Evolutionary conservation across 352 stramenopile genomes (phyloP).

Genomic region (Thalassiosira livingstoniorum): DNA sequence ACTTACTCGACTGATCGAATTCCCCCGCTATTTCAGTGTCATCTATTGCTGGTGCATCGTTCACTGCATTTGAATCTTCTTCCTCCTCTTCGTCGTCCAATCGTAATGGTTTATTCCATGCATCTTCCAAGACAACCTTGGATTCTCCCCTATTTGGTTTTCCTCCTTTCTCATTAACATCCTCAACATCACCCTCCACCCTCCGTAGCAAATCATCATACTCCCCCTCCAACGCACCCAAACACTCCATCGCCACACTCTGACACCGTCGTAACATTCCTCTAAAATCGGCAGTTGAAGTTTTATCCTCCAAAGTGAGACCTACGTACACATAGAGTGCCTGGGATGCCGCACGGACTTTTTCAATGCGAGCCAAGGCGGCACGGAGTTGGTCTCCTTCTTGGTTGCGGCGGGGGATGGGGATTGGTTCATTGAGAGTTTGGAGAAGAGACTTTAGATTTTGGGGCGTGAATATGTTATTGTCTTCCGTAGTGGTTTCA

Average conservation of each 20-base stretch:
- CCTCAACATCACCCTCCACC: constrained; percentile 18
- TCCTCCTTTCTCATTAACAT: constrained; percentile 1
- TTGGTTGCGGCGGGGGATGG: constrained; percentile 58
- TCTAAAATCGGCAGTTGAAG: constrained; percentile 16
- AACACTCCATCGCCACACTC: constrained; percentile 52
- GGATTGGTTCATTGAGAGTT: constrained; percentile 53
- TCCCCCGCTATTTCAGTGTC: neutral
- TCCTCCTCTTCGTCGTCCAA: constrained; percentile 38
- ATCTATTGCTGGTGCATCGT: neutral
- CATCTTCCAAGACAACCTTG: constrained; percentile 65
- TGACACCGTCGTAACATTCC: constrained; percentile 51
- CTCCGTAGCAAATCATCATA: constrained; percentile 54
- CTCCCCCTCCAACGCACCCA: constrained; percentile 56
- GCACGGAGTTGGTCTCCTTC: constrained; percentile 50
- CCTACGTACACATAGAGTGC: constrained; percentile 70
- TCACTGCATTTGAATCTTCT: neutral
- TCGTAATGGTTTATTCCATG: constrained; percentile 71
- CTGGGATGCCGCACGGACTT: constrained; percentile 66
- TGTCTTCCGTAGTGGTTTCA: too few relatives aligned
- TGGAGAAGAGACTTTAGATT: constrained; percentile 40
- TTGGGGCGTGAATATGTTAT: too few relatives aligned
- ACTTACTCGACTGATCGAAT: constrained; percentile 3
- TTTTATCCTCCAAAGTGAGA: constrained; percentile 47
- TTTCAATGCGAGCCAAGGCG: constrained; percentile 71
- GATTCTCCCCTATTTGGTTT: constrained; percentile 30